Percentiles rank a stretch among this genome's conserved stretches.
phyloP scores from a whole-genome alignment of 805 yeast species.

The Sugiyamaella valdiviana region DNA sequence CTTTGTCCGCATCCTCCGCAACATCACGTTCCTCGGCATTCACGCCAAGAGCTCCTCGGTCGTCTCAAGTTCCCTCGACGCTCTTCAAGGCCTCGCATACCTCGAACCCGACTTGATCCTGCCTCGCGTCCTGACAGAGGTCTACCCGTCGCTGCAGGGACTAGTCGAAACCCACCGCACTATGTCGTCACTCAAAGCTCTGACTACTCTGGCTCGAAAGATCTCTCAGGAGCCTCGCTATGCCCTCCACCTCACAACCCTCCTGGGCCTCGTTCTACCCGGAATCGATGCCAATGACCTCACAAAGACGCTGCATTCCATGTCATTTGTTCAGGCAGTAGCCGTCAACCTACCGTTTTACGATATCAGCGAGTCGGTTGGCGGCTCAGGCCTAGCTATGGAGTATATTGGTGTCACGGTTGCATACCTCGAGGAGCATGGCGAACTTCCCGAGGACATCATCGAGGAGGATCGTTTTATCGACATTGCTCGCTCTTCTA shows the following conservation, averaged over 20 bases:
- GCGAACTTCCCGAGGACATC: conserved; percentile 30
- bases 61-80: conserved; percentile 51
- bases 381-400: conserved; percentile 29
- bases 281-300: conserved; percentile 89
- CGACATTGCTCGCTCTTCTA: conserved; percentile 62
- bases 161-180: conserved; percentile 65
- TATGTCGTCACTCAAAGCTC: conserved; percentile 59
- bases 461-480: conserved; percentile 38
- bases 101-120: conserved; percentile 45
- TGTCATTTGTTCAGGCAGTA: conserved; percentile 62
- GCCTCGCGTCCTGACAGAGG: conserved; percentile 42
- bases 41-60: conserved; percentile 62
- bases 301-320: conserved; percentile 58
- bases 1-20: conserved; percentile 50
- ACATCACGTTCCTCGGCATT: conserved; percentile 60
- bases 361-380: conserved; percentile 44
- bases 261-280: conserved; percentile 61
- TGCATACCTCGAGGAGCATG: conserved; percentile 40
- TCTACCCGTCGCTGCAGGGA: conserved; percentile 49
- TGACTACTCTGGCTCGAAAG: conserved; percentile 59
- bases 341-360: conserved; percentile 67
- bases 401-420: conserved; percentile 65
- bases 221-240: conserved; percentile 58
- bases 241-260: conserved; percentile 71
- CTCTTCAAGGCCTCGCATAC: conserved; percentile 59